Conservation (phyloP, 164 flowering plant species). For the Stephania cephalantha region DNA sequence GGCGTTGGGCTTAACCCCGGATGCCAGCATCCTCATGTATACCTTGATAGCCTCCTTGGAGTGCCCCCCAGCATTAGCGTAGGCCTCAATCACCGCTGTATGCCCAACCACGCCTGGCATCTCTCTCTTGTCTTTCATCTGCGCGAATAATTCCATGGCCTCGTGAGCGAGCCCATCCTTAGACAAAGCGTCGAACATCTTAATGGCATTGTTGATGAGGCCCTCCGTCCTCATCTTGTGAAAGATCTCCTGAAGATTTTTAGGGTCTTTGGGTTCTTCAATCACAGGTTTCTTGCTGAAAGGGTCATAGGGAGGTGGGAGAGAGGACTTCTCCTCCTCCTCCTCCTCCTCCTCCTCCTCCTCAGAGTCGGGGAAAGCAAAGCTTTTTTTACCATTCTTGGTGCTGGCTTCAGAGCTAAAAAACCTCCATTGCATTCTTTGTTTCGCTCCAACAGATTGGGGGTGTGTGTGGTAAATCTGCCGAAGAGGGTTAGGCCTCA, state of each 20-base stretch:
- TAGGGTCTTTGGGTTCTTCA: conserved; percentile 68
- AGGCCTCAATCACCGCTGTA: conserved; percentile 83
- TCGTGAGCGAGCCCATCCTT: conserved; percentile 86
- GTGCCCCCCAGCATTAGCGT: conserved; percentile 54
- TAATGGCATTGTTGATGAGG: conserved; percentile 55
- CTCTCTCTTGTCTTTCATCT: conserved; percentile 65
- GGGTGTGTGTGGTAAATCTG: background rate
- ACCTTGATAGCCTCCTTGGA: conserved; percentile 59
- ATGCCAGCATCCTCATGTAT: conserved; percentile 58
- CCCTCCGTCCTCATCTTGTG: conserved; percentile 61
- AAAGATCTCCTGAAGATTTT: conserved; percentile 64
- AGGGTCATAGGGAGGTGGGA: conserved; percentile 90
- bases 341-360: conserved; percentile 3
- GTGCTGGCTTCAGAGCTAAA: conserved; percentile 20
- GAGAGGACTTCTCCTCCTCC: conserved; percentile 27
- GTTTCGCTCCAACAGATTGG: background rate
- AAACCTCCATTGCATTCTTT: background rate
- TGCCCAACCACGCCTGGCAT: conserved; percentile 91
- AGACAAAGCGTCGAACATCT: conserved; percentile 95
- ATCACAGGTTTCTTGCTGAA: conserved; percentile 57
- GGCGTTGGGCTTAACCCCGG: conserved; percentile 76
- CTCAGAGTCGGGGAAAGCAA: conserved; percentile 37
- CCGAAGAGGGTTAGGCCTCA: background rate
- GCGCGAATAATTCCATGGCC: conserved; percentile 57
- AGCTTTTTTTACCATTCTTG: conserved; percentile 33